phyloP scores from a whole-genome alignment of 805 yeast species.

The Candida anglica region DNA sequence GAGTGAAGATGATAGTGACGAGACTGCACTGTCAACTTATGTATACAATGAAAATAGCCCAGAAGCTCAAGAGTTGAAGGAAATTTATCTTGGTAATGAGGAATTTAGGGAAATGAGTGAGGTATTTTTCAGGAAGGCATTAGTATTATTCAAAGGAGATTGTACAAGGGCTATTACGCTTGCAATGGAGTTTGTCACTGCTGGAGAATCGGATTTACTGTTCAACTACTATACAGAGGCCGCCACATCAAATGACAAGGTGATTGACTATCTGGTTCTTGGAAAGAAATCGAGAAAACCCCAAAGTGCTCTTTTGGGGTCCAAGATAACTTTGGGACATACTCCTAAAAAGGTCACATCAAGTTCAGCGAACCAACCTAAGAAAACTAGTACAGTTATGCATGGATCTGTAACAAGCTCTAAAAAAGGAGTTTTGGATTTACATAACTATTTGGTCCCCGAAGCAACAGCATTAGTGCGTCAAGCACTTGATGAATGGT shows the following conservation, averaged over 20 bases:
- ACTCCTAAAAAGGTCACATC: too few relatives aligned
- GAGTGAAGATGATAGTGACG: too few relatives aligned
- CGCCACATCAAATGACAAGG: too few relatives aligned
- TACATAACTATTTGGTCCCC: slow-evolving; percentile 50
- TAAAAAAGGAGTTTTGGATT: slow-evolving; percentile 36
- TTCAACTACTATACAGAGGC: too few relatives aligned
- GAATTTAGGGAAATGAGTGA: slow-evolving; percentile 31
- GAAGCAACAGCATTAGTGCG: slow-evolving; percentile 41
- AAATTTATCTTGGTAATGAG: slow-evolving; percentile 27
- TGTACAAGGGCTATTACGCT: slow-evolving; percentile 30
- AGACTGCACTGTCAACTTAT: too few relatives aligned
- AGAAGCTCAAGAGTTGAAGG: slow-evolving; percentile 30
- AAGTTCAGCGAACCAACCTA: too few relatives aligned
- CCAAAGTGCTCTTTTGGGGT: background rate
- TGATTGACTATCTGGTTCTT: too few relatives aligned
- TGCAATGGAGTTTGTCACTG: slow-evolving; percentile 14
- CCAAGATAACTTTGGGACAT: background rate
- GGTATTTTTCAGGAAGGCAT: slow-evolving; percentile 33
- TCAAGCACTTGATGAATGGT: slow-evolving; percentile 50
- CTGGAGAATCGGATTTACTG: background rate
- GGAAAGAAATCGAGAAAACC: background rate
- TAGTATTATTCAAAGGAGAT: slow-evolving; percentile 45
- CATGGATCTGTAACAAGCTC: too few relatives aligned
- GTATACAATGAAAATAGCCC: slow-evolving; percentile 14
- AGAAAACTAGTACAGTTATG: too few relatives aligned